Percentiles rank a stretch among this genome's conserved stretches.
Evolutionary conservation across 1,139 yeast species (phyloP).

Genomic region (Geotrichum candidum): DNA sequence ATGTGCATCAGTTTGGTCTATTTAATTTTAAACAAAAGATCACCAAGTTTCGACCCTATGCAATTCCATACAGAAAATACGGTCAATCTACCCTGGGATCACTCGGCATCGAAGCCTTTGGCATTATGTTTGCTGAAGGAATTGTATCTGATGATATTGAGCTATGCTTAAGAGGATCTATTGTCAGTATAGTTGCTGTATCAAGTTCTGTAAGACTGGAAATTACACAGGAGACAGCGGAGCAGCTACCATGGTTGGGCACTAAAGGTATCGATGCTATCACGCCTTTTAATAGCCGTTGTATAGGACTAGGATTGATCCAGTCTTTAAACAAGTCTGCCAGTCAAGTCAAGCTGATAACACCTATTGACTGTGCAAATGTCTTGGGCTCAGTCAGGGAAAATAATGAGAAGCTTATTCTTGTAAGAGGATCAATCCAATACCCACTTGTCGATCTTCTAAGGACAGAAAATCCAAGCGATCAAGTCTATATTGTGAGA

Average conservation of each 20-base stretch:
- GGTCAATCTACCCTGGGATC: background rate
- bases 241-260: slow-evolving; percentile 1
- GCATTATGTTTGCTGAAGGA: slow-evolving; percentile 30
- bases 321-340: slow-evolving; percentile 47
- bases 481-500: background rate
- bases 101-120: slow-evolving; percentile 24
- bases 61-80: slow-evolving; percentile 18
- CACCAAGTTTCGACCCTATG: slow-evolving; percentile 31
- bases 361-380: slow-evolving; percentile 40
- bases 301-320: slow-evolving; percentile 33
- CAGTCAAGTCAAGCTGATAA: slow-evolving; percentile 48
- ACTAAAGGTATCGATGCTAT: background rate
- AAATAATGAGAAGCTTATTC: slow-evolving; percentile 31
- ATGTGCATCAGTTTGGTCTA: background rate
- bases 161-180: slow-evolving; percentile 29
- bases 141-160: slow-evolving; percentile 25
- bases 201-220: slow-evolving; percentile 10
- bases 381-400: slow-evolving; percentile 21
- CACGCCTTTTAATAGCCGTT: slow-evolving; percentile 13
- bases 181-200: slow-evolving; percentile 29
- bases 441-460: slow-evolving; percentile 44
- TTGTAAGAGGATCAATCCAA: slow-evolving; percentile 64
- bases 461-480: slow-evolving; percentile 22
- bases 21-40: slow-evolving; percentile 23
- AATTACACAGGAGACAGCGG: background rate